Evolutionary conservation across 2,329 filamentous ascomycete genomes (phyloP), one percentile per base, ranked within the genome.

Genomic region (Clarireedia sp.): DNA sequence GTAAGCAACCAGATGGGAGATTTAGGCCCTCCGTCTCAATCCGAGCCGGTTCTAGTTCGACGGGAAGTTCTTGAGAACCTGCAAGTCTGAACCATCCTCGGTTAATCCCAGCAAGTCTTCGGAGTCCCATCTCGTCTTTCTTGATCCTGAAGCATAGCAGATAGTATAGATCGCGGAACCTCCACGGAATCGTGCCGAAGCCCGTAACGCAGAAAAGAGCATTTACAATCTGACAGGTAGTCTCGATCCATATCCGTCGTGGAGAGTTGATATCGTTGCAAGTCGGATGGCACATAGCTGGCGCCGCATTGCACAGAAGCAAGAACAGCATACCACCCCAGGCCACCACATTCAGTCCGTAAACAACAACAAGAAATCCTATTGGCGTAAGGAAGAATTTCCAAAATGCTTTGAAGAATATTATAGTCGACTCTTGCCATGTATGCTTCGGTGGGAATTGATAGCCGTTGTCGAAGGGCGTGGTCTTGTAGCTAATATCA

Each of bases 261-360:
- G 88, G 83, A 0, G 87, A 90, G 64, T 89, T 75, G 67, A 89
- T 84, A 62, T 87, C 76, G 66, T 88, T 78, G 73, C 88, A 92
- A 37, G 74, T 74, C 0, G 79, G 84, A 62, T 77, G 73, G 74
- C 89, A 90, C 87, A 90, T 90, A 57, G 82, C 81, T 6, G 85
- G 84, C 2, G 81, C 75, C 55, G 79, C 89, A 64, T 90, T 89
- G 74, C 85, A 87, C 24, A 95, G 81, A 2, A 96, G 75, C 17
- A 95, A 74, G 71, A 95, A 95, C 36, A 95, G 77, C 90, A 95
- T 95, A 56, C 87, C 89, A 51, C 90, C 90, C 90, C 90, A 95
- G 0, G 87, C 90, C 9, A 95, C 81, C 19, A 95, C 80, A 60
- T 92, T 91, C 56, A 94, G 78, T 12, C 86, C 83, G 70, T 95